Evolutionary conservation across 2,329 filamentous ascomycete species (phyloP).

Genomic region (Parasarocladium wereldwijsianum): DNA sequence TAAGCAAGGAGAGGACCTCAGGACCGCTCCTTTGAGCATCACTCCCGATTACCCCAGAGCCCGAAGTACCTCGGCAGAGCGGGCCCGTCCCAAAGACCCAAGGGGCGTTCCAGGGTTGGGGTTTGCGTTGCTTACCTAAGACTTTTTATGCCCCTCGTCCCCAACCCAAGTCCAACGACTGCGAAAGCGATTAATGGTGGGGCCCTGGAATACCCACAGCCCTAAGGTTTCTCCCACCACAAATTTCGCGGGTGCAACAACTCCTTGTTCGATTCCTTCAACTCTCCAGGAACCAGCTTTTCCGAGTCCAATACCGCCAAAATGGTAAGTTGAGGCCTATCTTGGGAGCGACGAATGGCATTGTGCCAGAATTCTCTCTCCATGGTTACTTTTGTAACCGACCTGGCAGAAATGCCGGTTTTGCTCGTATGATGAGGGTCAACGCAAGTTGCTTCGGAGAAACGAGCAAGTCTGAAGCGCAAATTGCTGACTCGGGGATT

Average conservation of each 20-base stretch:
- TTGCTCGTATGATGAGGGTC: constrained; percentile 47
- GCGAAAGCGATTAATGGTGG: constrained; percentile 3
- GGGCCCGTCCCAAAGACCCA: not conserved
- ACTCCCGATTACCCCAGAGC: constrained; percentile 3
- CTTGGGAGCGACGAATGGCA: no score
- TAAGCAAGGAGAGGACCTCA: not conserved
- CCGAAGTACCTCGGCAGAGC: constrained; percentile 4
- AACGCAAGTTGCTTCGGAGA: constrained; percentile 95
- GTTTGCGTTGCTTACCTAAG: not conserved
- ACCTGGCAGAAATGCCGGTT: constrained; percentile 28
- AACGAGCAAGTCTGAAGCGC: constrained; percentile 70
- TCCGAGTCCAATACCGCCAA: constrained; percentile 39
- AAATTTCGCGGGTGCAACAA: constrained; percentile 11
- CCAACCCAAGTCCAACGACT: constrained; percentile 17
- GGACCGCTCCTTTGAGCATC: constrained; percentile 3
- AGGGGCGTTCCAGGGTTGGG: not conserved
- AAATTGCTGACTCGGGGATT: constrained; percentile 96
- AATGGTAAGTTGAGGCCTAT: constrained; percentile 49
- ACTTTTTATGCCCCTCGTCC: constrained; percentile 21
- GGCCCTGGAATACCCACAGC: constrained; percentile 4
- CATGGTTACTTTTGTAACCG: constrained; percentile 10
- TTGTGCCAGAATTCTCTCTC: constrained; percentile 2
- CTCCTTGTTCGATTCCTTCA: constrained; percentile 6
- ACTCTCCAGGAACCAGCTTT: constrained; percentile 17
- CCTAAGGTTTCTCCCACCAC: constrained; percentile 29